A percentile compares a stretch with the other conserved stretches of the same genome.
phyloP scores from a whole-genome alignment of 495 filamentous ascomycete species.

The Aspergillus affinis region DNA sequence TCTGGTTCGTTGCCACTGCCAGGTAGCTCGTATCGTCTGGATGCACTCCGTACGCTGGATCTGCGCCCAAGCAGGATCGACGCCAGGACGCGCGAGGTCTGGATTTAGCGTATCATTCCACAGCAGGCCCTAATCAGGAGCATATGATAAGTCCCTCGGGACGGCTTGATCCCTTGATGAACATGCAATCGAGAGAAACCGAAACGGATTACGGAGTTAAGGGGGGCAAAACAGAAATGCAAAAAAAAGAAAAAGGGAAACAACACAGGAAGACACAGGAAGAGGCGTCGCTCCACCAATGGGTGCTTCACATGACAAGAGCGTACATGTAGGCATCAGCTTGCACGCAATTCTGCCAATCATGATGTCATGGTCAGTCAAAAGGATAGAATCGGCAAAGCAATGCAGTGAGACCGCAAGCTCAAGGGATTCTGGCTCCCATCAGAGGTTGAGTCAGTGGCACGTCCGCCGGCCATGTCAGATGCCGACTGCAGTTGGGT shows the following conservation, averaged over 20 bases:
- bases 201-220: not conserved
- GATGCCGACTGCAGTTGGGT: not conserved
- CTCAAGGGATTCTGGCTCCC: not conserved
- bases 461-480: constrained; percentile 1
- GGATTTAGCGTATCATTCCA: not conserved
- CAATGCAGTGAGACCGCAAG: not conserved
- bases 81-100: too few species aligned
- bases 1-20: not conserved
- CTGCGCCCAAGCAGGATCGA: not conserved
- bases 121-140: not conserved
- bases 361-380: constrained; percentile 3
- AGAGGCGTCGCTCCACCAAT: not conserved
- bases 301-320: not conserved
- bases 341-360: constrained; percentile 2
- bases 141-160: not conserved
- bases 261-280: not conserved
- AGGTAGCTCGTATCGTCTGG: not conserved
- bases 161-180: not conserved
- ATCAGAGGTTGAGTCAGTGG: not conserved
- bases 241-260: not conserved
- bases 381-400: not conserved
- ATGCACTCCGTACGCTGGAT: not conserved
- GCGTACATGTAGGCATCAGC: not conserved
- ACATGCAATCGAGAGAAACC: not conserved
- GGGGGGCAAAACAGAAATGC: not conserved